Conservation (phyloP, 73 alveolate genomes). For the Tetrahymena elliotti region DNA sequence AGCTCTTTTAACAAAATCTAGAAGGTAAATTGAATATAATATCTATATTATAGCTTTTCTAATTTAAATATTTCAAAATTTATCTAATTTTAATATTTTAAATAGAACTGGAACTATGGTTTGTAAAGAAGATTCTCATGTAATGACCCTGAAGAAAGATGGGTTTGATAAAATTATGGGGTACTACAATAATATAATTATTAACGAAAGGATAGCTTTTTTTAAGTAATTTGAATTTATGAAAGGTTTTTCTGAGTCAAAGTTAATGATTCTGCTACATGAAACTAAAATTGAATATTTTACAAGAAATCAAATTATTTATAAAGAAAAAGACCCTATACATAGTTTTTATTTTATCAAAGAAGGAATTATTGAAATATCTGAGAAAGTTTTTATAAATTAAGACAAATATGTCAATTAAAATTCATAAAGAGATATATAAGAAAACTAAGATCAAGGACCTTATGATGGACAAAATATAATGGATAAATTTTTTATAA, state of each 20-base stretch:
- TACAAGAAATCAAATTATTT: neutral
- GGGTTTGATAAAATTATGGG: conserved; percentile 59
- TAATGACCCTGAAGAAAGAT: conserved; percentile 61
- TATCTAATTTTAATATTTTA: neutral
- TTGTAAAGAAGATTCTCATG: conserved; percentile 71
- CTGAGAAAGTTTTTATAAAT: neutral
- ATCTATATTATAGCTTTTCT: neutral
- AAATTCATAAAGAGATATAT: neutral
- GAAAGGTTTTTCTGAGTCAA: neutral
- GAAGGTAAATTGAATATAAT: neutral
- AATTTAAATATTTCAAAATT: neutral
- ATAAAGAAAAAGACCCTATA: neutral
- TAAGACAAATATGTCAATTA: neutral
- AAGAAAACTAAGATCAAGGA: neutral
- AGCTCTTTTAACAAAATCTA: conserved; percentile 67
- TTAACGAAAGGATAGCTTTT: neutral
- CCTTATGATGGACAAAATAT: neutral
- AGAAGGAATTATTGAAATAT: neutral
- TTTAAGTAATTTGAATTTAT: neutral
- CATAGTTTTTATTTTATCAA: neutral
- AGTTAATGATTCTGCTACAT: neutral
- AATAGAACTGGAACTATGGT: conserved; percentile 86
- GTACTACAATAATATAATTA: neutral
- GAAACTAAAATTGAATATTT: neutral
- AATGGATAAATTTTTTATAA: neutral